Evolutionary conservation across 2,329 filamentous ascomycete genomes (phyloP).

Genomic region (Fusarium chuoi): DNA sequence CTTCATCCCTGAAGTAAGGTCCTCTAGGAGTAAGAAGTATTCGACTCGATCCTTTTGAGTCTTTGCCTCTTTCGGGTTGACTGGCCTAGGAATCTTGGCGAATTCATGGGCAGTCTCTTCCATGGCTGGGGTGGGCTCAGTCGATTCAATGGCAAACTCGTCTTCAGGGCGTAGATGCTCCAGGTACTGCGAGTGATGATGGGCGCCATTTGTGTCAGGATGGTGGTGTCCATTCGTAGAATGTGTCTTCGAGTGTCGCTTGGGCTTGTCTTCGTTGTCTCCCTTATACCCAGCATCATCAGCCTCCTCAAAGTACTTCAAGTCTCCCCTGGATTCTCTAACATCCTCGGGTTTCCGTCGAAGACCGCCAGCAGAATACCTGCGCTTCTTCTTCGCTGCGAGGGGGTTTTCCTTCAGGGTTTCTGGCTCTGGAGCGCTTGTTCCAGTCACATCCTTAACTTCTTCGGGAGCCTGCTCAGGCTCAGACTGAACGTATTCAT

Average conservation of each 20-base stretch:
- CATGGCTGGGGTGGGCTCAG: slow-evolving; percentile 50
- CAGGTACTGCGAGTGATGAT: slow-evolving; percentile 5
- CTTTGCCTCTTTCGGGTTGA: slow-evolving; percentile 82
- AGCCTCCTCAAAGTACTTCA: slow-evolving; percentile 92
- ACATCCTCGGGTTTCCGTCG: slow-evolving; percentile 79
- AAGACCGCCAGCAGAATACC: slow-evolving; percentile 89
- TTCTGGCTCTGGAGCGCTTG: slow-evolving; percentile 72
- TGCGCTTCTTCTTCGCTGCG: slow-evolving; percentile 66
- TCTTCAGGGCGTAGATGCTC: slow-evolving; percentile 50
- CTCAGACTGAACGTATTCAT: slow-evolving; percentile 42
- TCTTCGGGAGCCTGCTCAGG: slow-evolving; percentile 50
- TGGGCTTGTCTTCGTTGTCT: slow-evolving; percentile 54
- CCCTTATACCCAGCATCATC: slow-evolving; percentile 84
- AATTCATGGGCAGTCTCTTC: slow-evolving; percentile 41
- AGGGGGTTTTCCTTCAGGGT: slow-evolving; percentile 57
- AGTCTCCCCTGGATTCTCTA: slow-evolving; percentile 73
- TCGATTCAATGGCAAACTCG: slow-evolving; percentile 46
- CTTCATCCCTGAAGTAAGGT: slow-evolving; percentile 96
- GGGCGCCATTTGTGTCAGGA: slow-evolving; percentile 22
- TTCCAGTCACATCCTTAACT: slow-evolving; percentile 68
- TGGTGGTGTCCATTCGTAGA: slow-evolving; percentile 9
- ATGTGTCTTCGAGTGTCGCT: slow-evolving; percentile 7
- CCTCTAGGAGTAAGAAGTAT: slow-evolving; percentile 92
- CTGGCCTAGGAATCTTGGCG: slow-evolving; percentile 65
- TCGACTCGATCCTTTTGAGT: slow-evolving; percentile 77